phyloP scores from a whole-genome alignment of 169 alveolate genomes.

The Plasmodium chabaudi region DNA sequence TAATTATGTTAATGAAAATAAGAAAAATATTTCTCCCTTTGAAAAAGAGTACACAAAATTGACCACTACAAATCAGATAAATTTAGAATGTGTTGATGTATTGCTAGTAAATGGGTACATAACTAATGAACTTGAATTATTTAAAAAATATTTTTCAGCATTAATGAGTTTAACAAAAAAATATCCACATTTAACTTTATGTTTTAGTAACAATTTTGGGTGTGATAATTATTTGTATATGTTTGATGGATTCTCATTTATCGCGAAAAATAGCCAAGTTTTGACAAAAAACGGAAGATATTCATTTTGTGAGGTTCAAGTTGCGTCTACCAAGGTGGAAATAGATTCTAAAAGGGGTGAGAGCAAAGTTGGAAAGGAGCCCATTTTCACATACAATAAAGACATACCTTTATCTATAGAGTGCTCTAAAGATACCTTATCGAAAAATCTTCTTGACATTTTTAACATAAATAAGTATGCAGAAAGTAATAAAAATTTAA shows the following conservation, averaged over 20 bases:
- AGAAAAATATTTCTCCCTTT: background rate
- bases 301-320: slow-evolving; percentile 64
- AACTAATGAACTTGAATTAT: slow-evolving; percentile 39
- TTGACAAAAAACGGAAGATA: slow-evolving; percentile 71
- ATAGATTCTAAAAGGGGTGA: background rate
- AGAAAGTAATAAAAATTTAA: slow-evolving; percentile 3
- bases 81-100: slow-evolving; percentile 25
- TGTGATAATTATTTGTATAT: slow-evolving; percentile 69
- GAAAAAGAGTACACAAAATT: slow-evolving; percentile 19
- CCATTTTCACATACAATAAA: background rate
- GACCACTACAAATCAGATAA: background rate
- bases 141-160: slow-evolving; percentile 47
- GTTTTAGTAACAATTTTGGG: slow-evolving; percentile 55
- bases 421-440: slow-evolving; percentile 24
- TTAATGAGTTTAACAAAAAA: slow-evolving; percentile 37
- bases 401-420: slow-evolving; percentile 22
- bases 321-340: slow-evolving; percentile 49
- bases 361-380: background rate
- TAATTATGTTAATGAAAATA: background rate
- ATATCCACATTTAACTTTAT: slow-evolving; percentile 42
- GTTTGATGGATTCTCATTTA: slow-evolving; percentile 75
- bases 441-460: slow-evolving; percentile 11
- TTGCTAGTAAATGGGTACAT: slow-evolving; percentile 55
- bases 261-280: slow-evolving; percentile 18
- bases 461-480: slow-evolving; percentile 34